Evolutionary conservation across 306 rosid genomes (phyloP).

Genomic region (Arachis stenosperma): DNA sequence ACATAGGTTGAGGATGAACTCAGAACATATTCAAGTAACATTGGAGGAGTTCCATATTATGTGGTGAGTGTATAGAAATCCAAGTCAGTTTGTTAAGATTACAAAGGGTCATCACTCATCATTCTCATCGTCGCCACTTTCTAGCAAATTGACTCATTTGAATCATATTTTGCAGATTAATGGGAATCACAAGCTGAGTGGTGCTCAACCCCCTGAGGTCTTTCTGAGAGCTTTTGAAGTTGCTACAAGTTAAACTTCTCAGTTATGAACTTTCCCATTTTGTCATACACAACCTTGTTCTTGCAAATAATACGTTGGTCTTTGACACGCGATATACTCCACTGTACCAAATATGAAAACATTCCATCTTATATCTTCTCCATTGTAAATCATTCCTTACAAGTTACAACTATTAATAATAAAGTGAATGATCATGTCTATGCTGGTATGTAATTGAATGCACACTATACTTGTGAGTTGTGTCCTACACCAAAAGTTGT

Average conservation of each 20-base stretch:
- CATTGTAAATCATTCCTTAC: too few relatives aligned
- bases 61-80: slow-evolving; percentile 56
- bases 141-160: slow-evolving; percentile 17
- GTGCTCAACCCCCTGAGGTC: slow-evolving; percentile 79
- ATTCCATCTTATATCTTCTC: not conserved
- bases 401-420: too few relatives aligned
- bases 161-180: slow-evolving; percentile 63
- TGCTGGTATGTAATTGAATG: slow-evolving; percentile 4
- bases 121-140: not conserved
- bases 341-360: not conserved
- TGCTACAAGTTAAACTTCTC: slow-evolving; percentile 46
- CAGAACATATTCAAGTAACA: slow-evolving; percentile 50
- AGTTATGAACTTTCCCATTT: not conserved
- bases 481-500: not conserved
- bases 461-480: not conserved
- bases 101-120: not conserved
- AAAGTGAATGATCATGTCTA: slow-evolving; percentile 9
- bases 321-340: not conserved
- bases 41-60: slow-evolving; percentile 78
- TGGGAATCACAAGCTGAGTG: slow-evolving; percentile 65
- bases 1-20: slow-evolving; percentile 78
- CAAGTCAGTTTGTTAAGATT: not conserved
- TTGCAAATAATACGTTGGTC: slow-evolving; percentile 26
- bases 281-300: not conserved
- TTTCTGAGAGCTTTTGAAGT: slow-evolving; percentile 73